Conservation (phyloP, 1,139 yeast species). For the Lodderomyces margitis region DNA sequence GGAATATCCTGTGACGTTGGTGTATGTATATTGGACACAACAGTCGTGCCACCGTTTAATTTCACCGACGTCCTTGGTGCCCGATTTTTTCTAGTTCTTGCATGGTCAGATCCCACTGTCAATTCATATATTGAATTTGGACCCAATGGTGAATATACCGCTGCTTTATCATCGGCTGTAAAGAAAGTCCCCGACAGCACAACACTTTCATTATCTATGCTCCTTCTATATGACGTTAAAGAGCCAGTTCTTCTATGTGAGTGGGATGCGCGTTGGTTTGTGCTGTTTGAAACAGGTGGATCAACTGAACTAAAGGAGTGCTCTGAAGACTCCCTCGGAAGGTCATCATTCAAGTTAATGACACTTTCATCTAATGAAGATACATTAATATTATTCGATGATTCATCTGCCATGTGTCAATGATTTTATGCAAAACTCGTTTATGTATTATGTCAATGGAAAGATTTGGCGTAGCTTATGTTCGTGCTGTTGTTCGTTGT, state of each 20-base stretch:
- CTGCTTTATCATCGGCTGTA: constrained; percentile 23
- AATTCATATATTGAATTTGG: constrained; percentile 77
- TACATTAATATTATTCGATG: constrained; percentile 18
- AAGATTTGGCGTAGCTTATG: neutral
- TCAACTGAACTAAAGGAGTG: constrained; percentile 10
- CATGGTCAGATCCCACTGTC: constrained; percentile 57
- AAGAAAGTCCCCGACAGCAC: constrained; percentile 33
- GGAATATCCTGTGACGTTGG: constrained; percentile 89
- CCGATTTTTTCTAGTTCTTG: constrained; percentile 34
- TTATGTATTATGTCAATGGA: neutral
- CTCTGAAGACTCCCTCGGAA: constrained; percentile 29
- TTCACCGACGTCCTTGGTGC: constrained; percentile 34
- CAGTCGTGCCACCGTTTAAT: constrained; percentile 41
- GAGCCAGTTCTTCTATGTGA: constrained; percentile 22
- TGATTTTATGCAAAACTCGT: neutral
- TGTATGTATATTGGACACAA: constrained; percentile 48
- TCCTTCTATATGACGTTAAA: constrained; percentile 22
- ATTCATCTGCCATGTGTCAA: constrained; percentile 13
- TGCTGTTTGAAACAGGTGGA: constrained; percentile 1
- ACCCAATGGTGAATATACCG: constrained; percentile 60
- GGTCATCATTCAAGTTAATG: constrained; percentile 39
- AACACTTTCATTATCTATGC: constrained; percentile 39
- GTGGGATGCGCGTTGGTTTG: neutral
- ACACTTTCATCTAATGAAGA: constrained; percentile 30
- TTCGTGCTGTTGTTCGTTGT: too few species aligned